Percentiles rank a stretch among this genome's conserved stretches.
Conservation (phyloP, 176 grass and related monocot species). For the Lolium multiflorum region DNA sequence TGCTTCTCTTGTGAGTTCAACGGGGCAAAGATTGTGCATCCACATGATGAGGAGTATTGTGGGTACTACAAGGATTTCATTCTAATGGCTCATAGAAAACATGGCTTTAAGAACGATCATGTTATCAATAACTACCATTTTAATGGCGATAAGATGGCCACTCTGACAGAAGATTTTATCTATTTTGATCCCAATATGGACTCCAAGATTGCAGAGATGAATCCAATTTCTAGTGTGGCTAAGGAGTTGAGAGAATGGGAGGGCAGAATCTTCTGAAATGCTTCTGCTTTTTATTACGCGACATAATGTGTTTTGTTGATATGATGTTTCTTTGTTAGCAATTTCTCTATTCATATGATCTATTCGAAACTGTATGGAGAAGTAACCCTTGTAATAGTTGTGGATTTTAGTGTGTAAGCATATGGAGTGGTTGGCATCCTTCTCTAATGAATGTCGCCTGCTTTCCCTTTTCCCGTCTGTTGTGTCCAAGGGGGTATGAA, state of each 20-base stretch:
- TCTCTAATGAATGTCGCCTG: background rate
- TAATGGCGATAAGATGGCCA: background rate
- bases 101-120: background rate
- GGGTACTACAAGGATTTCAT: background rate
- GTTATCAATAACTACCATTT: background rate
- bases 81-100: background rate
- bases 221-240: background rate
- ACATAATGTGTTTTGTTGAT: background rate
- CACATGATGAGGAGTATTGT: background rate
- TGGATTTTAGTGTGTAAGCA: background rate
- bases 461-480: background rate
- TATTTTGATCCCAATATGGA: slow-evolving; percentile 24
- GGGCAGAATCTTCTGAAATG: slow-evolving; percentile 14
- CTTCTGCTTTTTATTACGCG: background rate
- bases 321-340: background rate
- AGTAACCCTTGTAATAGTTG: background rate
- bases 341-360: no score
- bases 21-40: slow-evolving; percentile 35
- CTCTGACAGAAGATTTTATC: background rate
- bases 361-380: background rate
- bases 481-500: background rate
- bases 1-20: slow-evolving; percentile 26
- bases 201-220: background rate
- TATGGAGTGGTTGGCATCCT: background rate
- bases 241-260: background rate